phyloP scores from a whole-genome alignment of 2,329 filamentous ascomycete genomes.

The Cladophialophora bantiana region DNA sequence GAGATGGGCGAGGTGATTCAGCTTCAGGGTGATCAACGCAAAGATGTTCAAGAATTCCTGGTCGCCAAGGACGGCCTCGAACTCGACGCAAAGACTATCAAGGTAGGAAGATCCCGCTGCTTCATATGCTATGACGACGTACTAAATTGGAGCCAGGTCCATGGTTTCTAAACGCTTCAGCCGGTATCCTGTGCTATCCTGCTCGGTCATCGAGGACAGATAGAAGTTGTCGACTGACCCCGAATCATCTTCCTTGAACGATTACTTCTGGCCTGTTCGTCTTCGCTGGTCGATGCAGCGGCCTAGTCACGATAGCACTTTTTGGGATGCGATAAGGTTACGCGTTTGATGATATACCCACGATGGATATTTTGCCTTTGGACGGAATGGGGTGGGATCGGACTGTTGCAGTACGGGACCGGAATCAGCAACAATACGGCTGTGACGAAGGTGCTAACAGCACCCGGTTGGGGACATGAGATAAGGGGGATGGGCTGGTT shows the following conservation, averaged over 20 bases:
- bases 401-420: constrained; percentile 3
- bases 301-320: constrained; percentile 38
- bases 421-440: constrained; percentile 8
- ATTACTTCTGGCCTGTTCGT: constrained; percentile 35
- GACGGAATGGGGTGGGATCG: constrained; percentile 24
- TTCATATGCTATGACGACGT: neutral
- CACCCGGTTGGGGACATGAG: neutral
- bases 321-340: constrained; percentile 36
- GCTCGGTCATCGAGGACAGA: constrained; percentile 51
- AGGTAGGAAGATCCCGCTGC: constrained; percentile 62
- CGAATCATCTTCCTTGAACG: constrained; percentile 25
- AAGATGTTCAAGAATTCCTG: constrained; percentile 97
- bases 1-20: constrained; percentile 99
- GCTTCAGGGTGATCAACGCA: constrained; percentile 98
- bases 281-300: constrained; percentile 35
- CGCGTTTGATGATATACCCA: constrained; percentile 41
- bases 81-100: constrained; percentile 95
- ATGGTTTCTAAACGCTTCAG: constrained; percentile 58
- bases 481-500: constrained; percentile 19
- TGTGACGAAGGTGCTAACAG: neutral
- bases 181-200: constrained; percentile 53
- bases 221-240: constrained; percentile 42
- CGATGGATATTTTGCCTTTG: constrained; percentile 34
- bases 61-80: constrained; percentile 91
- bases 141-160: constrained; percentile 48